phyloP scores from a whole-genome alignment of 768 basidiomycete species.

The Floccularia luteovirens region DNA sequence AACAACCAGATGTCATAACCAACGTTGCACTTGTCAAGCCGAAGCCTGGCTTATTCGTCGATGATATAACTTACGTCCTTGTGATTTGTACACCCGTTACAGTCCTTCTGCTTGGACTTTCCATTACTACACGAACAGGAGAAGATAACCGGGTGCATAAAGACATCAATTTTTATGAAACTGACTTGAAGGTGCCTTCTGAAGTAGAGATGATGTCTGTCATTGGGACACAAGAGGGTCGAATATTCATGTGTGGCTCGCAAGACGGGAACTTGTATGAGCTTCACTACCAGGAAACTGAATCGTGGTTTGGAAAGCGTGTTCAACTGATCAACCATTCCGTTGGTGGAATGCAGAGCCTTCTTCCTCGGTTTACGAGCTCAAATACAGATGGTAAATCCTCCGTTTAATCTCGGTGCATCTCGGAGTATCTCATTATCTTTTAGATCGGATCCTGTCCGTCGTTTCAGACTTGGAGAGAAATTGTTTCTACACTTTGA shows the following conservation, averaged over 20 bases:
- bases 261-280: constrained; percentile 90
- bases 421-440: constrained; percentile 5
- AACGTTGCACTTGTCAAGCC: constrained; percentile 85
- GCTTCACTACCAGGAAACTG: constrained; percentile 82
- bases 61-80: constrained; percentile 83
- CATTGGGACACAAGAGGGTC: constrained; percentile 68
- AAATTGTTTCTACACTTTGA: constrained; percentile 74
- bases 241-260: constrained; percentile 86
- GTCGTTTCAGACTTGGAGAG: constrained; percentile 62
- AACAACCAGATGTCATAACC: constrained; percentile 85
- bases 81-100: constrained; percentile 86
- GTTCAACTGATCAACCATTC: constrained; percentile 86
- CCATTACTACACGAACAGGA: constrained; percentile 39
- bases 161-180: constrained; percentile 85
- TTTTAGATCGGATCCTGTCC: constrained; percentile 61
- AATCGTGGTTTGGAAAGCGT: constrained; percentile 89
- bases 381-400: constrained; percentile 57
- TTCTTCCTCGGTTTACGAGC: constrained; percentile 69
- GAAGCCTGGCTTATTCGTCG: constrained; percentile 82
- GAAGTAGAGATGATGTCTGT: constrained; percentile 87
- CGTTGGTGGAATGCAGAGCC: constrained; percentile 66
- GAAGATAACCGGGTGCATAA: constrained; percentile 37
- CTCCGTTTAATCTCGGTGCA: constrained; percentile 1
- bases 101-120: constrained; percentile 79
- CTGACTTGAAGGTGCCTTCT: constrained; percentile 71